phyloP scores from a whole-genome alignment of 1,139 yeast species.

The Lodderomyces margitis region DNA sequence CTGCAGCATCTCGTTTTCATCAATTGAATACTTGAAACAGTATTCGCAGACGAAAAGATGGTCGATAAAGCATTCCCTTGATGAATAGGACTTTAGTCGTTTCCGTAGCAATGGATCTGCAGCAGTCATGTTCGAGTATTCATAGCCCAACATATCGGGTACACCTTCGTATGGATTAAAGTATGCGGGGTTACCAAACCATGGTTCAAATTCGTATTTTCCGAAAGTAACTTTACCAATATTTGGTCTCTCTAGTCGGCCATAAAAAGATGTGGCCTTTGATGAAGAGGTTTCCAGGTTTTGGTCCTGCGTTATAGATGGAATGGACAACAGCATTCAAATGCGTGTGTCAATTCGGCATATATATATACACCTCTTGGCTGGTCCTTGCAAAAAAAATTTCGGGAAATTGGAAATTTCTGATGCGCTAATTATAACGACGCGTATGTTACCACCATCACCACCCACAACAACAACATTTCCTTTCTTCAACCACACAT shows the following conservation, averaged over 20 bases:
- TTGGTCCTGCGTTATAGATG: slow-evolving; percentile 4
- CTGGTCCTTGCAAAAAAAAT: background rate
- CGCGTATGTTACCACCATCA: too few species aligned
- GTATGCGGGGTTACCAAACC: slow-evolving; percentile 86
- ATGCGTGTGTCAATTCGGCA: too few species aligned
- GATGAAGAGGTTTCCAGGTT: background rate
- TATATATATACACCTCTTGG: too few species aligned
- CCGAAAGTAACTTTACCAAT: slow-evolving; percentile 68
- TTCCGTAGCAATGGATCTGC: slow-evolving; percentile 20
- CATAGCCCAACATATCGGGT: slow-evolving; percentile 33
- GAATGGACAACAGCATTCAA: slow-evolving; percentile 9
- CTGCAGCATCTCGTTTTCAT: slow-evolving; percentile 29
- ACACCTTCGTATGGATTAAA: slow-evolving; percentile 36
- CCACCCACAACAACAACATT: background rate
- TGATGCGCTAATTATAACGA: background rate
- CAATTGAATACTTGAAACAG: slow-evolving; percentile 77
- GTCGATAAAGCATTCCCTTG: slow-evolving; percentile 50
- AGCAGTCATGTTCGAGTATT: slow-evolving; percentile 18
- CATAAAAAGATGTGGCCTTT: slow-evolving; percentile 45
- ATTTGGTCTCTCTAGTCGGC: slow-evolving; percentile 58
- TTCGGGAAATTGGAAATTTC: background rate
- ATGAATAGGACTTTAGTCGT: slow-evolving; percentile 12
- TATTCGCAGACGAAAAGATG: slow-evolving; percentile 68
- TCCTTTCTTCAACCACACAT: too few species aligned
- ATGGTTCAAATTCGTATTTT: slow-evolving; percentile 61